Percentiles rank a stretch among this genome's conserved stretches.
phyloP scores from a whole-genome alignment of 768 basidiomycete genomes.

The Phylloporus rhodoxanthus region DNA sequence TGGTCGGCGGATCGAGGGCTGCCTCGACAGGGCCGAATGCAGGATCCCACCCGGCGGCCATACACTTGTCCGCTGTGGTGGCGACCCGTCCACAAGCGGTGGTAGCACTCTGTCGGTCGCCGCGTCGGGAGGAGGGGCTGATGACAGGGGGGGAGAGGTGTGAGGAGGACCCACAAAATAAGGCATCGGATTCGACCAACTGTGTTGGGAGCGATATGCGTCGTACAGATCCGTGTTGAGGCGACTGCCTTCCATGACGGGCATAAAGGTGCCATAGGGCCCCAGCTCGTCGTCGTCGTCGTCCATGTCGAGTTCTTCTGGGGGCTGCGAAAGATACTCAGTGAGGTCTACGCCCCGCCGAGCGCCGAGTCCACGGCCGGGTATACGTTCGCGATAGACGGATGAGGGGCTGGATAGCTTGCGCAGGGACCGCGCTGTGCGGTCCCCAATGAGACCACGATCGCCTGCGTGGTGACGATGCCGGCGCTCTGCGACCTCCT shows the following conservation, averaged over 20 bases:
- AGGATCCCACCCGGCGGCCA: slow-evolving; percentile 24
- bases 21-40: slow-evolving; percentile 42
- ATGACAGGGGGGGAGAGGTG: slow-evolving; percentile 22
- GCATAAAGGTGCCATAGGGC: slow-evolving; percentile 33
- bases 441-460: slow-evolving; percentile 56
- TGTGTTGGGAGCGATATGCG: slow-evolving; percentile 43
- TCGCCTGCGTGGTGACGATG: slow-evolving; percentile 48
- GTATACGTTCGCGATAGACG: slow-evolving; percentile 45
- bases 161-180: slow-evolving; percentile 20
- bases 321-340: slow-evolving; percentile 48
- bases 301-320: slow-evolving; percentile 53
- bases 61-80: slow-evolving; percentile 14
- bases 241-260: slow-evolving; percentile 47
- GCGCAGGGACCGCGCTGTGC: slow-evolving; percentile 59
- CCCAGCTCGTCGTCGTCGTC: slow-evolving; percentile 66
- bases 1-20: slow-evolving; percentile 57
- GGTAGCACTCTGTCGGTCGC: slow-evolving; percentile 24
- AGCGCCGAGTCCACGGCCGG: slow-evolving; percentile 32
- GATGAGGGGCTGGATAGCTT: slow-evolving; percentile 49
- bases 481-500: slow-evolving; percentile 77
- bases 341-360: slow-evolving; percentile 36
- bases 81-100: slow-evolving; percentile 24
- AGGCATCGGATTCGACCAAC: slow-evolving; percentile 25
- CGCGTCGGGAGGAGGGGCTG: slow-evolving; percentile 23
- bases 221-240: slow-evolving; percentile 61